phyloP scores from a whole-genome alignment of 2,329 filamentous ascomycete genomes.

The Lecanicillium sp. region DNA sequence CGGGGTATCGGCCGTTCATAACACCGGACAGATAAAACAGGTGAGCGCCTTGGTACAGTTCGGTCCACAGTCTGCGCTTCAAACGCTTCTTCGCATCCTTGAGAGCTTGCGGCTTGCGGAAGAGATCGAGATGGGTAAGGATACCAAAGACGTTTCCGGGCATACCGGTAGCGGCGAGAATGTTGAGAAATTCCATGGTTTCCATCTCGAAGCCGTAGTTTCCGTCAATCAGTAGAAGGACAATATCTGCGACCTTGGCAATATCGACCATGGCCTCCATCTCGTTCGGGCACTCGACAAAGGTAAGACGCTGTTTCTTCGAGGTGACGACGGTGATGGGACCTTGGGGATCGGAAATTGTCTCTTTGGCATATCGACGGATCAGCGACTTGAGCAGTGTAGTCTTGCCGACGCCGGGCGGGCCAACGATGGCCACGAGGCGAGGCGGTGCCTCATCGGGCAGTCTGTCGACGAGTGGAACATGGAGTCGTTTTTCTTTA shows the following conservation, averaged over 20 bases:
- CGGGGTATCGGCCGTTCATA: constrained; percentile 92
- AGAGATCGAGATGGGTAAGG: constrained; percentile 90
- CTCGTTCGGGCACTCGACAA: constrained; percentile 95
- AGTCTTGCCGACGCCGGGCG: constrained; percentile 91
- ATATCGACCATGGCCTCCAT: constrained; percentile 95
- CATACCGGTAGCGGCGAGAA: constrained; percentile 91
- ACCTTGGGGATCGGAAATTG: constrained; percentile 78
- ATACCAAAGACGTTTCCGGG: constrained; percentile 98
- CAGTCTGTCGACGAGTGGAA: constrained; percentile 89
- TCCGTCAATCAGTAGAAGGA: constrained; percentile 95
- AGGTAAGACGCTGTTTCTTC: constrained; percentile 89
- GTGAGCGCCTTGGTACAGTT: constrained; percentile 93
- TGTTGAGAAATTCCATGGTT: constrained; percentile 98
- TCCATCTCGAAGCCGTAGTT: constrained; percentile 99
- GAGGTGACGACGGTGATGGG: constrained; percentile 95
- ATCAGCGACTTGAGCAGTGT: constrained; percentile 92
- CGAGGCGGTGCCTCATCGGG: constrained; percentile 92
- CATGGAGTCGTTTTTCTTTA: constrained; percentile 93
- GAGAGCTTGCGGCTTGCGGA: constrained; percentile 84
- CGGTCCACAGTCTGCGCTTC: constrained; percentile 94
- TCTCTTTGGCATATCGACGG: constrained; percentile 91
- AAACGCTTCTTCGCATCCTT: constrained; percentile 93
- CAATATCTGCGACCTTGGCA: constrained; percentile 94
- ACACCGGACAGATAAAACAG: constrained; percentile 95
- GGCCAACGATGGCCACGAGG: constrained; percentile 88